Base-by-base conservation (phyloP, 371 early-diverging fungal species). In the Polyrhizophydium stewartii region DNA sequence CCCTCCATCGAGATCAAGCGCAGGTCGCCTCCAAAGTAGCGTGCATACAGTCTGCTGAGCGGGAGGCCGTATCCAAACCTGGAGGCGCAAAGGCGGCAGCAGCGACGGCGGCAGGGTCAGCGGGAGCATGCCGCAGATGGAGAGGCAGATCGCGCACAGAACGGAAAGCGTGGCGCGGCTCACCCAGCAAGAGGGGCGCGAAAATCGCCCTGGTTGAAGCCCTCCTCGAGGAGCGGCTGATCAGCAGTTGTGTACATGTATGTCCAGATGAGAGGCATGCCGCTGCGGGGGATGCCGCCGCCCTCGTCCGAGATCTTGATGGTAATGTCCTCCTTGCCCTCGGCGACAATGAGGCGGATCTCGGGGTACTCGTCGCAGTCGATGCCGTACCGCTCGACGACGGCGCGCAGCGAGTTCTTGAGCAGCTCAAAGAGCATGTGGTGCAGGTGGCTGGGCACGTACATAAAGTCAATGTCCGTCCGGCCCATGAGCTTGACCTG, bases 211-310 rank as follows among this genome's bases (percentile, higher is more conserved):
- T 88, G 74, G 70, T 83, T 87, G 64, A 84, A 89, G 22, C 86
- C 89, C 2, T 92, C 92, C 52, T 94, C 94, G 56, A 94, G 68
- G 58, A 83, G 79, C 59, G 93, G 95, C 53, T 89, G 83, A 66
- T 91, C 84, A 25, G 97, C 98, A 0, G 98, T 97, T 1, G 98
- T 96, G 63, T 96, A 94, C 94, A 97, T 90, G 69, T 83, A 95
- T n/a, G 89, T 90, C 92, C 93, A 96, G 16, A 96, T 61, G 50
- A 83, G 77, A 0, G 77, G 75, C 61, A 86, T 85, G 33, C 82
- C 69, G 6, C 82, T 75, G 30, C 79, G 73, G 24, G 74, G 69
- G 67, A 95, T 91, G 19, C 96, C 96, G 38, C 94, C 94, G 47
- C 92, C 93, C 73, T 88, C 87, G 73, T 96, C 96, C 1, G 93